phyloP scores from a whole-genome alignment of 192 early-diverging fungal species.

The Entrophospora sp. region DNA sequence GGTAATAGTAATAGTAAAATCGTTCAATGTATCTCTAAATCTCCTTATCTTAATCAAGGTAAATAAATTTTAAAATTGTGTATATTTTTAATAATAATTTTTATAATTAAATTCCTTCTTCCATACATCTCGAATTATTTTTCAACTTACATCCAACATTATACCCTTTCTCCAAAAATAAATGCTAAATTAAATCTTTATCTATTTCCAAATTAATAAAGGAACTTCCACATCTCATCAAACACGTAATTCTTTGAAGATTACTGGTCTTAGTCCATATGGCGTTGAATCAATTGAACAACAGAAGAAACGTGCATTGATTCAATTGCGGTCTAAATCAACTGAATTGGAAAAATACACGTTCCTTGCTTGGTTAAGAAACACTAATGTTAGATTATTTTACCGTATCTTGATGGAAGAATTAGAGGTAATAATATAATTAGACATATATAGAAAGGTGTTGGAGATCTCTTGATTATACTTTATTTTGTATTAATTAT shows the following conservation, averaged over 20 bases:
- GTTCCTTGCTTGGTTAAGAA: conserved; percentile 76
- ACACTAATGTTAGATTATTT: conserved; percentile 73
- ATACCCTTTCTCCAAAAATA: conserved; percentile 43
- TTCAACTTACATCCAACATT: neutral
- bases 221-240: conserved; percentile 49
- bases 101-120: neutral
- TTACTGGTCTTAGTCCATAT: conserved; percentile 65
- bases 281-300: conserved; percentile 62
- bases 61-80: neutral
- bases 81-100: neutral
- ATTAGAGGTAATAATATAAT: conserved; percentile 46
- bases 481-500: neutral
- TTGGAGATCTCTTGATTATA: too few relatives aligned
- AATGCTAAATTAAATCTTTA: conserved; percentile 53
- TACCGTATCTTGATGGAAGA: conserved; percentile 71
- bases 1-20: too few relatives aligned
- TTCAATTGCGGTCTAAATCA: conserved; percentile 59
- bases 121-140: neutral
- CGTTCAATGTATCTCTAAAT: neutral
- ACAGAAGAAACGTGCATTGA: conserved; percentile 68
- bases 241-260: conserved; percentile 46
- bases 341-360: conserved; percentile 74
- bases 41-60: conserved; percentile 14
- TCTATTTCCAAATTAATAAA: conserved; percentile 60
- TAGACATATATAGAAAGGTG: neutral